Percentiles rank a stretch among this genome's conserved stretches.
These are phyloP conservation scores for Lachnellula subtilissima DNA, from an alignment of 2,329 filamentous ascomycete species.

Conservation along the genomic window DNA sequence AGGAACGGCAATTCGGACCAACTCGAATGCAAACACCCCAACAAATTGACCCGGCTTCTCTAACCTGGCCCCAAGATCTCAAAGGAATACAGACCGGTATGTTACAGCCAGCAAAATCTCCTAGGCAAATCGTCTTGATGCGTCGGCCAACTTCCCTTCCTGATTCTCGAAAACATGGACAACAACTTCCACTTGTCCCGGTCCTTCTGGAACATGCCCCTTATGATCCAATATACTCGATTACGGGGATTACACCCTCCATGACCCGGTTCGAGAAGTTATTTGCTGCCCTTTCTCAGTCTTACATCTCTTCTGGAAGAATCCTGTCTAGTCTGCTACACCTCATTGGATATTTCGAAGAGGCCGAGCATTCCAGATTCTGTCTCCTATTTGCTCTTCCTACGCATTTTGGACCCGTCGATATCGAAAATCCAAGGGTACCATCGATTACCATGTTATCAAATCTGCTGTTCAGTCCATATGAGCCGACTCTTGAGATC, in stretches of 20 bases:
- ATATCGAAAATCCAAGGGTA: conserved; percentile 45
- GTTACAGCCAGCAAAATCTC: conserved; percentile 28
- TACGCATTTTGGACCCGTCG: conserved; percentile 55
- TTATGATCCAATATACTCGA: conserved; percentile 58
- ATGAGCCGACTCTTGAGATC: conserved; percentile 65
- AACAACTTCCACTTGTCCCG: conserved; percentile 33
- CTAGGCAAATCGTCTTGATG: conserved; percentile 35
- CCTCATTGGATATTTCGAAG: conserved; percentile 68
- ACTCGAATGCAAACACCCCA: conserved; percentile 58
- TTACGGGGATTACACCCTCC: conserved; percentile 58
- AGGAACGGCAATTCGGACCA: conserved; percentile 46
- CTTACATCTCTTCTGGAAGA: conserved; percentile 43
- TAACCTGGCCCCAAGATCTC: conserved; percentile 41
- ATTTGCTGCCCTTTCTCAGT: conserved; percentile 46
- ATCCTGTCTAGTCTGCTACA: conserved; percentile 56
- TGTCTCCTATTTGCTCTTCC: conserved; percentile 74
- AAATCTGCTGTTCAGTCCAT: conserved; percentile 47
- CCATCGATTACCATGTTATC: conserved; percentile 43
- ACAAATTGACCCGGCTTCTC: conserved; percentile 50
- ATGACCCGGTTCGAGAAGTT: conserved; percentile 62
- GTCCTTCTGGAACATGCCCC: conserved; percentile 67
- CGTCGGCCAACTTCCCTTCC: conserved; percentile 20
- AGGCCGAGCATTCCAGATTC: conserved; percentile 63
- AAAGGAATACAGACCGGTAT: conserved; percentile 20
- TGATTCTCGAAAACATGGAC: conserved; percentile 19